Percentiles rank a stretch among this genome's conserved stretches.
phyloP scores from a whole-genome alignment of 1,284 basidiomycete species.

The Irpex rosettiformis region DNA sequence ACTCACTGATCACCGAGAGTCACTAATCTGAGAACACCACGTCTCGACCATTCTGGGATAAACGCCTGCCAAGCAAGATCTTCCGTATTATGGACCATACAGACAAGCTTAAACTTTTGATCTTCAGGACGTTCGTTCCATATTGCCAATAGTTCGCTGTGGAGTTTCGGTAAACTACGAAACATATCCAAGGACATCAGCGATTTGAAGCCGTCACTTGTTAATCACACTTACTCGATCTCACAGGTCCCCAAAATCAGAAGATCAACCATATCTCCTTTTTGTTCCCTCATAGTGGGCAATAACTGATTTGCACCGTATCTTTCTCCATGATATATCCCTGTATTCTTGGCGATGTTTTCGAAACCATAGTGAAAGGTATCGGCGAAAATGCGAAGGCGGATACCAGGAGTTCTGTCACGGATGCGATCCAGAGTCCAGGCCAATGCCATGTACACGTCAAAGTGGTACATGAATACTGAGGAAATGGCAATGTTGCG shows the following conservation, averaged over 20 bases:
- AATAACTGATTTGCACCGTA: slow-evolving; percentile 22
- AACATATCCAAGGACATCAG: slow-evolving; percentile 2
- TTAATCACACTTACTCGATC: slow-evolving; percentile 26
- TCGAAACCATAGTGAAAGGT: slow-evolving; percentile 30
- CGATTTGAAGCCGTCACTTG: not conserved
- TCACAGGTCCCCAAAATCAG: slow-evolving; percentile 37
- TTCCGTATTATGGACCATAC: slow-evolving; percentile 33
- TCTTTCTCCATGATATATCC: slow-evolving; percentile 28
- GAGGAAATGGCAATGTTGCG: slow-evolving; percentile 29
- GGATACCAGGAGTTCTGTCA: slow-evolving; percentile 12
- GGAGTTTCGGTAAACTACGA: slow-evolving; percentile 25
- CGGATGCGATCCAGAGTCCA: slow-evolving; percentile 31
- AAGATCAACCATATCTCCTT: slow-evolving; percentile 27
- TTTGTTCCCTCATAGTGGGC: slow-evolving; percentile 18
- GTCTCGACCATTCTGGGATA: slow-evolving; percentile 34
- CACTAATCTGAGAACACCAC: slow-evolving; percentile 32
- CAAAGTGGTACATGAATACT: slow-evolving; percentile 30
- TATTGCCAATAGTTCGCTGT: slow-evolving; percentile 26
- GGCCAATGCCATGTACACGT: slow-evolving; percentile 34
- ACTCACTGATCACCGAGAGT: slow-evolving; percentile 35
- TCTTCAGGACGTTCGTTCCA: slow-evolving; percentile 33
- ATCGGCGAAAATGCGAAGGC: slow-evolving; percentile 27
- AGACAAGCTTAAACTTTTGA: slow-evolving; percentile 36
- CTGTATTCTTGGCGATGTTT: slow-evolving; percentile 25
- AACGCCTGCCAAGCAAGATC: slow-evolving; percentile 30